Base-by-base conservation (phyloP, 2,329 filamentous ascomycete genomes). In the Chaetothyriales sp. region DNA sequence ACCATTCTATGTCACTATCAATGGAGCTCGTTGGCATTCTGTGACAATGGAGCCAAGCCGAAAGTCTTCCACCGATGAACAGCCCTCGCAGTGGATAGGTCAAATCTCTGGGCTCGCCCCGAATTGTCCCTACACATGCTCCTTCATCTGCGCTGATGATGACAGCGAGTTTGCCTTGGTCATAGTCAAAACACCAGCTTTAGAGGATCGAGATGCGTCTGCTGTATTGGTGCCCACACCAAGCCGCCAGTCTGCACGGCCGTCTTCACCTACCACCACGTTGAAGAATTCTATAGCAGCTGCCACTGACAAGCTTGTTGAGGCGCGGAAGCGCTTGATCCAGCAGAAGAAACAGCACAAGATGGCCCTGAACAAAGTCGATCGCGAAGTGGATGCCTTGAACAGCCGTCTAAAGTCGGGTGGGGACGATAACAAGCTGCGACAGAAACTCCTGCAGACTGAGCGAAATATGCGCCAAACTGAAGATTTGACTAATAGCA, bases 21-120 rank as follows among this genome's bases (percentile, higher is more conserved):
- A 83, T 60, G 77, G 78, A 44, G 78, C 79, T 19, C 72, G 77
- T 55, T 83, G 79, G 79, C 78, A 77, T 54, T 80, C 79, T 18
- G 75, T 75, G 48, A 72, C 71, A 46, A 77, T 82, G 52, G 68
- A 66, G 53, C 69, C 64, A 56, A 65, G 68, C 55, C 61, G 70
- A 44, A 64, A 73, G 52, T 64, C 68, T 48, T 67, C 68, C 28
- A 66, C 66, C 58, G 70, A 67, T 53, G 68, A 70, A 59, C 58
- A 63, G 66, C 62, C 66, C 61, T 60, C 65, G 45, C 69, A 71
- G 54, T 82, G 76, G 74, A 68, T 72, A 50, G 79, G 78, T 56
- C 77, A 80, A 63, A 79, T 83, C 49, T 80, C 77, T 53, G 79
- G 79, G 53, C 71, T 83, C 46, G 79, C 79, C 15, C 77, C 79